Base-by-base conservation (phyloP, 192 early-diverging fungal genomes). In the Backusella sp. region DNA sequence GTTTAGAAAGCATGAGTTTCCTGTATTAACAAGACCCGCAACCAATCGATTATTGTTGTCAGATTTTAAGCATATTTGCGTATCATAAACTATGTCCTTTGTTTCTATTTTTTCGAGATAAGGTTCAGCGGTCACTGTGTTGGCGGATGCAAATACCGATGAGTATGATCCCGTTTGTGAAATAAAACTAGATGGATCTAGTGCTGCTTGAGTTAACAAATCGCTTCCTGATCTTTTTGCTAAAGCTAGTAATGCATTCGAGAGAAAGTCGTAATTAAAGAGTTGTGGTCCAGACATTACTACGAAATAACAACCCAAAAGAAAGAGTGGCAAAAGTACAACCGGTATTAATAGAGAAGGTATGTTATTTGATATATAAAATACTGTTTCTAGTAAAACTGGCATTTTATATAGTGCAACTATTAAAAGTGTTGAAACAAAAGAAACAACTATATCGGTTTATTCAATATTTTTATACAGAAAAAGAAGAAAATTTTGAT, bases 1-100 rank as follows among this genome's bases (percentile, higher is more conserved):
- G 84, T 97, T 97, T 80, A 97, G 87, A 75, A 97, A 97, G 80
- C 96, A 97, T 41, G 94, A 94, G 78, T 97, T 97, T 65, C 96
- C 96, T 23, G 92, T 89, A 70, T 97, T 97, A 66, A 92, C 86
- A 53, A 97, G 85, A 7, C 96, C 96, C 2, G 75, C 70, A 39
- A 76, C 69, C 19, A 76, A 41, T 68, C 3, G 34, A 35, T 49
- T 44, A 23, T 32, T 26, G n/a, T 46, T 28, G 15, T 71, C 15
- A 44, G 28, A 34, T 6, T 28, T 23, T 30, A 71, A 41, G 39
- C 70, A 71, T 71, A 71, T 37, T 21, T 23, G 17, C 19, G 68
- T 69, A 39, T 69, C 68, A 62, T 62, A 62, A 62, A 62, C 23
- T 23, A 28, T 62, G 23, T 12, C 26, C 3, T 62, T 12, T 62